These are phyloP conservation scores for Lyophyllum shimeji DNA, from an alignment of 768 basidiomycete genomes.

Conservation along the genomic window DNA sequence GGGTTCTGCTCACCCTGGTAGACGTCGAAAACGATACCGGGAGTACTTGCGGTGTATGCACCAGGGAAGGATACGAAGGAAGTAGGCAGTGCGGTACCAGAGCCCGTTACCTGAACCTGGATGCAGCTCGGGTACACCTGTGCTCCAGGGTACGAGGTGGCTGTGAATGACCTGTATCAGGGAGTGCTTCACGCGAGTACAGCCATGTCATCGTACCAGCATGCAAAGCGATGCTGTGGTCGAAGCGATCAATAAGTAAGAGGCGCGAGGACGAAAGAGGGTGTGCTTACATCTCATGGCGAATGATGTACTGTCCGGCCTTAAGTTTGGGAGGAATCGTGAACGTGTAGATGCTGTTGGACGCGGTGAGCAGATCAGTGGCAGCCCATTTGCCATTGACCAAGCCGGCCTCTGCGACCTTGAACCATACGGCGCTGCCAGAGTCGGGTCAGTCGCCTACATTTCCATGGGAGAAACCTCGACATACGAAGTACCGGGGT, in stretches of 20 bases:
- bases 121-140: slow-evolving; percentile 47
- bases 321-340: slow-evolving; percentile 43
- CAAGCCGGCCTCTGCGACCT: slow-evolving; percentile 31
- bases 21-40: slow-evolving; percentile 36
- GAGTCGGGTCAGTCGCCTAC: slow-evolving; percentile 18
- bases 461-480: neutral
- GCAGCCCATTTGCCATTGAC: slow-evolving; percentile 45
- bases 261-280: neutral
- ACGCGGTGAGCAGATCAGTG: slow-evolving; percentile 31
- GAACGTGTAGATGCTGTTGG: slow-evolving; percentile 28
- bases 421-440: slow-evolving; percentile 50
- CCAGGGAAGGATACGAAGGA: slow-evolving; percentile 51
- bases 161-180: slow-evolving; percentile 16
- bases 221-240: slow-evolving; percentile 33
- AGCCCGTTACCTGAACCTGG: slow-evolving; percentile 45
- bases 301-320: slow-evolving; percentile 47
- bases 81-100: slow-evolving; percentile 42
- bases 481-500: slow-evolving; percentile 36
- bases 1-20: slow-evolving; percentile 28
- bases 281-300: slow-evolving; percentile 40
- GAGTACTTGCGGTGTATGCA: slow-evolving; percentile 35
- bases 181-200: slow-evolving; percentile 25
- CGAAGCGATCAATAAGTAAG: neutral
- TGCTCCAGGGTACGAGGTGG: slow-evolving; percentile 38
- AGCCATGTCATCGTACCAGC: slow-evolving; percentile 22